Conservation (phyloP, 352 stramenopile genomes). For the Phytophthora cryptogea region DNA sequence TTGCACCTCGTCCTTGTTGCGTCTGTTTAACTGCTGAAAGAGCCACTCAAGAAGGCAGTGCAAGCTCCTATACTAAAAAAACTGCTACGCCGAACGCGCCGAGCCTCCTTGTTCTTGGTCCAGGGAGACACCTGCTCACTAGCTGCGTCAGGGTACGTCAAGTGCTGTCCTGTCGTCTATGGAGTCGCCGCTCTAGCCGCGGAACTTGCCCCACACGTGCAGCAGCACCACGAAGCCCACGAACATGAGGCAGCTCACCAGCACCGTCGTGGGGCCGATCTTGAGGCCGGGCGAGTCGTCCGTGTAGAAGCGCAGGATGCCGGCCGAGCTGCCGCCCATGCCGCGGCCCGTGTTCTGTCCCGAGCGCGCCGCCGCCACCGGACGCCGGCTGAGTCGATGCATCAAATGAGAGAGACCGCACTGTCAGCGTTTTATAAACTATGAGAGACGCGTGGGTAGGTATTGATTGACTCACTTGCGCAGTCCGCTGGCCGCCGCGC, state of each 20-base stretch:
- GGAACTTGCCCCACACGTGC: slow-evolving; percentile 98
- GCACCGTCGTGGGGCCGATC: slow-evolving; percentile 95
- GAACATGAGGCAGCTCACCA: slow-evolving; percentile 95
- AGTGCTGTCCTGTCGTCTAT: slow-evolving; percentile 38
- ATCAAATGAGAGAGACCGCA: slow-evolving; percentile 15
- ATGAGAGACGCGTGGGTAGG: too few species aligned
- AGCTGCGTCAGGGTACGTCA: slow-evolving; percentile 16
- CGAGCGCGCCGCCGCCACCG: slow-evolving; percentile 42
- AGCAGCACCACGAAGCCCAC: slow-evolving; percentile 97
- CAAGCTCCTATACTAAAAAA: slow-evolving; percentile 47
- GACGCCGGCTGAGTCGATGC: slow-evolving; percentile 42
- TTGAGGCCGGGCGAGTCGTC: slow-evolving; percentile 96
- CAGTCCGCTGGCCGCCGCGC: slow-evolving; percentile 68
- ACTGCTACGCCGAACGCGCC: slow-evolving; percentile 22
- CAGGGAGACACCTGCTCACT: background rate
- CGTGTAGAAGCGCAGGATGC: slow-evolving; percentile 97
- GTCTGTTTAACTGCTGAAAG: slow-evolving; percentile 11
- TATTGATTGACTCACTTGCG: slow-evolving; percentile 54
- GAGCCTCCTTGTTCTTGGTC: background rate
- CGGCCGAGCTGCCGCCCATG: slow-evolving; percentile 86
- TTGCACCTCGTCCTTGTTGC: slow-evolving; percentile 33
- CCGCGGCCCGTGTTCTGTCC: slow-evolving; percentile 78
- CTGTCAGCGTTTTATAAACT: background rate
- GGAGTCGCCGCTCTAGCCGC: slow-evolving; percentile 52
- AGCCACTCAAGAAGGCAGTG: background rate